Conservation (phyloP, 129 eudicot genomes). For the Flaveria robusta region DNA sequence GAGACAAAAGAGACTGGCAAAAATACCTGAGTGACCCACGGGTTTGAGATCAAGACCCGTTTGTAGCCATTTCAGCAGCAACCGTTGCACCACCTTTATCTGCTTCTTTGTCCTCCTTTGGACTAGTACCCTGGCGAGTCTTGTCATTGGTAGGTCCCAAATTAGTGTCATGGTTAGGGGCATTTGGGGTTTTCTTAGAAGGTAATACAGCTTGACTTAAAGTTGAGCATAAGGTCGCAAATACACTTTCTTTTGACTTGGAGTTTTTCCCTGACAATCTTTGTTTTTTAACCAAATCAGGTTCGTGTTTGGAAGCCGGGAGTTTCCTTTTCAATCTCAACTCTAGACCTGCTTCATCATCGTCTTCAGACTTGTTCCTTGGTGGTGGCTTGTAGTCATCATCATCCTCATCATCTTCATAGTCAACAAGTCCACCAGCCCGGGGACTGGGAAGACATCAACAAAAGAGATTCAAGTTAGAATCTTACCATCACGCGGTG, state of each 20-base stretch:
- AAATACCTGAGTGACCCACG: constrained; percentile 12
- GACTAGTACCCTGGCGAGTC: constrained; percentile 27
- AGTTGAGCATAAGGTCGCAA: constrained; percentile 68
- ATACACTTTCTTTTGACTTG: constrained; percentile 70
- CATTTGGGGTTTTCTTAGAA: constrained; percentile 45
- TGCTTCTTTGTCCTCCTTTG: constrained; percentile 28
- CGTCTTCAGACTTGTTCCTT: constrained; percentile 57
- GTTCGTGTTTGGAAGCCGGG: constrained; percentile 49
- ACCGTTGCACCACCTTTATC: constrained; percentile 32
- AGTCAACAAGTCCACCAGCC: constrained; percentile 79
- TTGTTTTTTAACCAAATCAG: constrained; percentile 53
- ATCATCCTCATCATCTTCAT: constrained; percentile 86
- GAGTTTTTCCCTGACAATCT: constrained; percentile 39
- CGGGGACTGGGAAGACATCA: constrained; percentile 34
- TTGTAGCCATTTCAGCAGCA: constrained; percentile 60
- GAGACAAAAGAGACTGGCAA: constrained; percentile 22
- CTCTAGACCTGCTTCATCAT: constrained; percentile 61
- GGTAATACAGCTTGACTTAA: constrained; percentile 69
- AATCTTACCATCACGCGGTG: not conserved
- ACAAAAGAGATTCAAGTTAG: not conserved
- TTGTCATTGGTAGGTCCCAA: constrained; percentile 27
- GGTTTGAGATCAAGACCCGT: constrained; percentile 60
- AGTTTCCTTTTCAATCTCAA: constrained; percentile 64
- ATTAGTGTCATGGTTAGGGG: constrained; percentile 26
- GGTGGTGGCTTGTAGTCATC: constrained; percentile 91